These are phyloP conservation scores for Amborella trichopoda DNA, from an alignment of 164 flowering plant species.

Conservation along the genomic window DNA sequence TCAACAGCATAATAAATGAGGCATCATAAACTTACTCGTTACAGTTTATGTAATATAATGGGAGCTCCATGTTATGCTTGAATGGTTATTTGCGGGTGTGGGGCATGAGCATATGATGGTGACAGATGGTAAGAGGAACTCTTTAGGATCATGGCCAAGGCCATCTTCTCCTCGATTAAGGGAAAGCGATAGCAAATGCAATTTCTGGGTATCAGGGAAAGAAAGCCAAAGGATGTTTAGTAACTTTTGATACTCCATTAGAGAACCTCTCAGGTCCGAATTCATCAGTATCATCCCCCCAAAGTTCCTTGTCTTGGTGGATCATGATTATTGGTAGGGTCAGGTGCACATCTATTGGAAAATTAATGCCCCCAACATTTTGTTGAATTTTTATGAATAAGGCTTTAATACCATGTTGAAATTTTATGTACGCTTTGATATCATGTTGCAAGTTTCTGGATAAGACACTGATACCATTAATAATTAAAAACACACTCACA, in stretches of 20 bases:
- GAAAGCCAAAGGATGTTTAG: constrained; percentile 4
- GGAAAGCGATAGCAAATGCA: constrained; percentile 6
- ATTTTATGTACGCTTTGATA: no score
- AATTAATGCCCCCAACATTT: neutral
- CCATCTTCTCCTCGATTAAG: neutral
- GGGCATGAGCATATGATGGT: constrained; percentile 6
- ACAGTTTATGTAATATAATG: constrained; percentile 3
- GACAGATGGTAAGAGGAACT: neutral
- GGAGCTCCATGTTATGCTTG: constrained; percentile 3
- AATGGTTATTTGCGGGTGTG: neutral
- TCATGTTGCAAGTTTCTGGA: no score
- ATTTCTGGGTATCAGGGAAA: constrained; percentile 1
- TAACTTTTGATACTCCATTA: constrained; percentile 1
- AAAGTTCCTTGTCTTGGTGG: constrained; percentile 3
- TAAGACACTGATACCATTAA: no score
- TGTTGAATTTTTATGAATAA: no score
- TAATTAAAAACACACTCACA: no score
- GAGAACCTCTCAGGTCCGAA: constrained; percentile 6
- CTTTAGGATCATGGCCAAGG: constrained; percentile 3
- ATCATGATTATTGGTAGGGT: neutral
- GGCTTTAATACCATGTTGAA: no score
- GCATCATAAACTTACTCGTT: no score
- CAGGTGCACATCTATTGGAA: constrained; percentile 1
- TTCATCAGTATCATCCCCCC: constrained; percentile 6
- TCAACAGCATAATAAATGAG: no score